Evolutionary conservation across 2,329 filamentous ascomycete genomes (phyloP).

Genomic region (Alternaria conjuncta): DNA sequence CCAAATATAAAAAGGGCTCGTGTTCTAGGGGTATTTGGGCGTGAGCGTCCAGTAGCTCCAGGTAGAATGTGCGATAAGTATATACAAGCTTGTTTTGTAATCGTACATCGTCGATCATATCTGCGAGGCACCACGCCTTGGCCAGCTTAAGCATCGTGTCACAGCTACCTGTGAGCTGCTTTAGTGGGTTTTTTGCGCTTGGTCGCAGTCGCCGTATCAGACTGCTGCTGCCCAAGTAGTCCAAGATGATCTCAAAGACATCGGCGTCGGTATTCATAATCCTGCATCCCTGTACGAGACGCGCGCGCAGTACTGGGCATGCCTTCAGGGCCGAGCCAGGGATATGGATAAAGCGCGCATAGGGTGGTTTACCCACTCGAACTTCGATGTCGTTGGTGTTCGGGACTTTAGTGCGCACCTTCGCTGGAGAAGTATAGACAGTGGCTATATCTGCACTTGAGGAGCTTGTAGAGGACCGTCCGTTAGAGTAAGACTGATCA

Average conservation of each 20-base stretch:
- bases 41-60: not conserved
- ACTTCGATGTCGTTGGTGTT: not conserved
- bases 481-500: not conserved
- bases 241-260: slow-evolving; percentile 10
- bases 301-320: not conserved
- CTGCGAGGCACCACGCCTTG: slow-evolving; percentile 20
- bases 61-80: slow-evolving; percentile 14
- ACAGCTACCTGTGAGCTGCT: slow-evolving; percentile 4
- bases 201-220: not conserved
- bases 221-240: slow-evolving; percentile 1
- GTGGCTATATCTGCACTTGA: not conserved
- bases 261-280: slow-evolving; percentile 7
- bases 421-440: not conserved
- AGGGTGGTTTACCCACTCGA: slow-evolving; percentile 7
- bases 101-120: slow-evolving; percentile 12
- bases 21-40: not conserved
- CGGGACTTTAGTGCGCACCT: not conserved
- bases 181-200: not conserved
- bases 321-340: not conserved
- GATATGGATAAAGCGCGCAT: not conserved
- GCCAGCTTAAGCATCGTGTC: slow-evolving; percentile 17
- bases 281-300: not conserved
- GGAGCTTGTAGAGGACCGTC: not conserved
- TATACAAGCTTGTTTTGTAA: slow-evolving; percentile 21
- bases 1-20: slow-evolving; percentile 11